Evolutionary conservation across 768 basidiomycete species (phyloP).

Genomic region (Phaeotremella skinneri): DNA sequence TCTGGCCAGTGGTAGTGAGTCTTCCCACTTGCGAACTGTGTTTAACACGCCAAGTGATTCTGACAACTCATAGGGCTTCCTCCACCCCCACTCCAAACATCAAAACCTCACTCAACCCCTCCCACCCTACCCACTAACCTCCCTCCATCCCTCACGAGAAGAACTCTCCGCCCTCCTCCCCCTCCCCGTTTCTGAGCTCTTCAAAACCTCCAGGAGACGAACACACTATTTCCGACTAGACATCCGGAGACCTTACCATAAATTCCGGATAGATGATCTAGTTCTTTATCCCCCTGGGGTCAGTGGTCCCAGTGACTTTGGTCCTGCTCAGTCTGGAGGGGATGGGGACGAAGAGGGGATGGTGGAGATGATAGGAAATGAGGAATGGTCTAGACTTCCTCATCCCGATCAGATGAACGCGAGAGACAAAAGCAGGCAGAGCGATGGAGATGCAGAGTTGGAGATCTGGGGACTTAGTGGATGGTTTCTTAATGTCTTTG

Average conservation of each 20-base stretch:
- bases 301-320: too few relatives aligned
- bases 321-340: neutral
- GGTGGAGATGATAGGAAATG: neutral
- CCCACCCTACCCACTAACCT: constrained; percentile 22
- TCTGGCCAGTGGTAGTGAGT: constrained; percentile 48
- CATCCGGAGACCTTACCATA: constrained; percentile 31
- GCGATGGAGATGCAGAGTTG: constrained; percentile 6
- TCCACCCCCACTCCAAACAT: neutral
- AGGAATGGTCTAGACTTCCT: neutral
- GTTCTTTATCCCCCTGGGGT: constrained; percentile 6
- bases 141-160: constrained; percentile 26
- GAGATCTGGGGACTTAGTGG: constrained; percentile 49
- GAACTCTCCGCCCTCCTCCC: constrained; percentile 44
- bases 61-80: neutral
- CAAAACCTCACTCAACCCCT: constrained; percentile 9
- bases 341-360: constrained; percentile 2
- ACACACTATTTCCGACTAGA: constrained; percentile 35
- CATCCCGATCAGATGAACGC: too few relatives aligned
- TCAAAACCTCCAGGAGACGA: constrained; percentile 12
- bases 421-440: neutral
- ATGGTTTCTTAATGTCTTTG: constrained; percentile 45
- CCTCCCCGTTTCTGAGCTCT: constrained; percentile 31
- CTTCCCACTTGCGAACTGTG: neutral
- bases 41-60: neutral
- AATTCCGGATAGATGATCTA: constrained; percentile 29